Evolutionary conservation across 2,329 filamentous ascomycete species (phyloP).

Genomic region (Trichocomaceae sp.): DNA sequence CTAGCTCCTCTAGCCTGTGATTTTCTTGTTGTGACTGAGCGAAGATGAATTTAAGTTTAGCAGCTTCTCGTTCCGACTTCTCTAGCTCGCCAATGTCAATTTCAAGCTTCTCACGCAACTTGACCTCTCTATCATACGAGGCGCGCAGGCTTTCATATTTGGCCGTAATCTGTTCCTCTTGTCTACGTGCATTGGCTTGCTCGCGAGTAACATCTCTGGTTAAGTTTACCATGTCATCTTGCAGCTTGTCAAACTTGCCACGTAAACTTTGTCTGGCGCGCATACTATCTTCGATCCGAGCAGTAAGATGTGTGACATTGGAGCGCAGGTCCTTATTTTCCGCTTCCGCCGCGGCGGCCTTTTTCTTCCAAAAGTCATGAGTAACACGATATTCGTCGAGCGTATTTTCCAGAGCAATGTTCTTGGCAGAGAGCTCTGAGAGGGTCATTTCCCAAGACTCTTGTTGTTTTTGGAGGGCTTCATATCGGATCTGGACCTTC

Average conservation of each 20-base stretch:
- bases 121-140: conserved; percentile 62
- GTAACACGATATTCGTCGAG: conserved; percentile 59
- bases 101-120: conserved; percentile 55
- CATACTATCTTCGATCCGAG: conserved; percentile 79
- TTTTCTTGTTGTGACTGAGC: conserved; percentile 56
- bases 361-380: conserved; percentile 52
- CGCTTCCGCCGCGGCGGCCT: conserved; percentile 50
- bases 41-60: conserved; percentile 72
- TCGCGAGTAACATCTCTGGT: conserved; percentile 76
- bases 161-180: conserved; percentile 51
- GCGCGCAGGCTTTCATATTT: conserved; percentile 51
- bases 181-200: conserved; percentile 69
- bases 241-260: conserved; percentile 73
- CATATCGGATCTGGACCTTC: conserved; percentile 57
- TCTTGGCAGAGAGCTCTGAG: conserved; percentile 52
- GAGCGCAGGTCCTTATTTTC: conserved; percentile 68
- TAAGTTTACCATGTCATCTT: conserved; percentile 77
- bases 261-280: conserved; percentile 78
- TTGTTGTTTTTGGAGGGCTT: conserved; percentile 63
- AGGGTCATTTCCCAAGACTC: conserved; percentile 48
- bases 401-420: conserved; percentile 54
- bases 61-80: conserved; percentile 65
- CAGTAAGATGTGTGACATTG: conserved; percentile 65
- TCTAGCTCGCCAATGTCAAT: conserved; percentile 56
- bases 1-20: conserved; percentile 56